Evolutionary conservation across 2,329 filamentous ascomycete species (phyloP), one percentile per base, ranked within the genome.

Genomic region (Cadophora sp.): DNA sequence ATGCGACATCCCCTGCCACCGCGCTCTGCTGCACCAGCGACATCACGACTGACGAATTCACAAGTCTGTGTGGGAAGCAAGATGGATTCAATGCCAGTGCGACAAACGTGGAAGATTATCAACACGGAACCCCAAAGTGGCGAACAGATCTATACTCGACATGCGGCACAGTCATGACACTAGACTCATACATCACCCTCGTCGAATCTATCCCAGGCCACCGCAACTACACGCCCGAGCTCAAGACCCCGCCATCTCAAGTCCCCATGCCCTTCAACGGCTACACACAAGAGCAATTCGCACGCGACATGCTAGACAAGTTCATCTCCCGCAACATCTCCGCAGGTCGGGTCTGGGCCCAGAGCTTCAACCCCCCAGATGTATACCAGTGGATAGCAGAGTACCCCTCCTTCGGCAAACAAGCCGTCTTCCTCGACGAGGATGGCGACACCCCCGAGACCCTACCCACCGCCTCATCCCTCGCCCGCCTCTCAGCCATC

Each of bases 21-120:
- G 72, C 72, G 1, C 56, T 66, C 22, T 73, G 72, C 66, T 73
- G 72, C 50, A 72, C 72, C 16, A 71, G 66, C 58, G 72, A 73
- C 29, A 72, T 73, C 58, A 72, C 72, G 4, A 58, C 43, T 0
- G 68, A 48, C 1, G 72, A 73, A 56, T 73, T 65, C 61, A 60
- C 66, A 5, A 69, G 61, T 11, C 67, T 73, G 4, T 72, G 72
- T 16, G 72, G 72, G 1, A 72, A 72, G 34, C 68, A 69, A 58
- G 70, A 73, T 26, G 72, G 70, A 6, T 72, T 67, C 61, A 73
- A 73, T 40, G 31, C 68, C 14, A 68, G 67, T 16, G 72, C 72
- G 12, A 71, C 55, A 6, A 72, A 58, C 26, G 69, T 70, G 22
- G 8, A 65, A 19, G 69, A 73, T 43, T 73, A 67, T 65, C 66